Base-by-base conservation (phyloP, 2,329 filamentous ascomycete species). In the Beauveria sp. region DNA sequence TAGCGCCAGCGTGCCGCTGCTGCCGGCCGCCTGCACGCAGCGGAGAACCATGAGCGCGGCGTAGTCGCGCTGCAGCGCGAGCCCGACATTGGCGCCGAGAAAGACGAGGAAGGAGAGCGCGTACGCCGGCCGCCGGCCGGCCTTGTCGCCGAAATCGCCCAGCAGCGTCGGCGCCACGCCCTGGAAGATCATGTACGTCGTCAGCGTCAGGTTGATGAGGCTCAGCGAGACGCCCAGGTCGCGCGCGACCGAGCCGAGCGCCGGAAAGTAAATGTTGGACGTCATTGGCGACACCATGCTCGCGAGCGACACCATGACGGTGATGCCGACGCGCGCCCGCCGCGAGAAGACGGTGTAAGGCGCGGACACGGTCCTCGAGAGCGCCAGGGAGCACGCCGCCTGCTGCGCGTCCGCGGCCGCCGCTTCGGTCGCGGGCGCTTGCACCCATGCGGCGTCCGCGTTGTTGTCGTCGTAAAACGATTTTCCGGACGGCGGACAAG, bases 1-100 rank as follows among this genome's bases (percentile, higher is more conserved):
- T 1, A 95, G 77, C 0, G 89, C 87, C n/a, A 91, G 78, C 0
- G 88, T 88, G 0, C 86, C 86, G 66, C 84, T 87, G 69, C 83
- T 88, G 0, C 88, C 87, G 0, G 79, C 78, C 38, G 83, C 85
- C 68, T 89, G 87, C 3, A 88, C 62, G 73, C 83, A 84, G 0
- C 87, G 80, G 9, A 89, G 73, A 2, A 88, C 75, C 38, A 89
- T 69, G 22, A 89, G 72, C 0, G 85, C 82, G 1, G 79, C 76
- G 62, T 83, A 87, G 68, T 80, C 77, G 34, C 80, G 75, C 66
- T 87, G 83, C 10, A 87, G 69, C 18, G 82, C 84, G 2, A 88
- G 74, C 0, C 83, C 85, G 18, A 87, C 75, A 65, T 87, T 87
- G 68, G 84, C 84, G 45, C 74, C 73, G 1, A 86, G 69, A 66